Evolutionary conservation across 441 rosid genomes (phyloP).

Genomic region (Corymbia calophylla): DNA sequence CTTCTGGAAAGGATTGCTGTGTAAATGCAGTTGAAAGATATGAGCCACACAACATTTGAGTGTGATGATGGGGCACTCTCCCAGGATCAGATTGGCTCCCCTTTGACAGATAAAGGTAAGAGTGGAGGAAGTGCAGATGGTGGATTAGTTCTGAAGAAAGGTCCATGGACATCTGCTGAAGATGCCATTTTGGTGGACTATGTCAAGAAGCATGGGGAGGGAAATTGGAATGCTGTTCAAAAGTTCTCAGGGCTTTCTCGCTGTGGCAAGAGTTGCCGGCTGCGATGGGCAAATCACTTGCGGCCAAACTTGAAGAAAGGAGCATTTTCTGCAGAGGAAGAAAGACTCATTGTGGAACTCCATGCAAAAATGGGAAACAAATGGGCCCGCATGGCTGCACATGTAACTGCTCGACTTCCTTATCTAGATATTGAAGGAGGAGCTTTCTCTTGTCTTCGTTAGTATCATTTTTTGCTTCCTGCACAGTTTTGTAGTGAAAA

Average conservation of each 20-base stretch:
- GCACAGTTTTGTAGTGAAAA: background rate
- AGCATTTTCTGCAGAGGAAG: slow-evolving; percentile 89
- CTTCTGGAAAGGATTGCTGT: slow-evolving; percentile 27
- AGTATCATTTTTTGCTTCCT: background rate
- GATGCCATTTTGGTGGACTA: slow-evolving; percentile 83
- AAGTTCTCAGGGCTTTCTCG: slow-evolving; percentile 82
- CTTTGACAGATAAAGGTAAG: slow-evolving; percentile 36
- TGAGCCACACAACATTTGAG: slow-evolving; percentile 57
- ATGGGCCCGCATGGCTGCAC: slow-evolving; percentile 99
- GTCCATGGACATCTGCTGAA: slow-evolving; percentile 97
- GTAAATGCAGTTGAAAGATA: slow-evolving; percentile 33
- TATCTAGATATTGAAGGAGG: background rate
- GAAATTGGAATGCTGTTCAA: slow-evolving; percentile 99
- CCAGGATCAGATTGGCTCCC: slow-evolving; percentile 44
- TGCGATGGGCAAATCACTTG: slow-evolving; percentile 97
- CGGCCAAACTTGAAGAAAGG: slow-evolving; percentile 99
- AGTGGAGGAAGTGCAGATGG: slow-evolving; percentile 38
- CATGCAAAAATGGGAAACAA: slow-evolving; percentile 97
- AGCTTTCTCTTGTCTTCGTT: background rate
- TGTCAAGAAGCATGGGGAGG: slow-evolving; percentile 95
- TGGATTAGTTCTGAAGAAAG: slow-evolving; percentile 67
- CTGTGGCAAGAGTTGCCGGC: slow-evolving; percentile 97
- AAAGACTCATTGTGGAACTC: slow-evolving; percentile 76
- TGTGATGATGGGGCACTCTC: slow-evolving; percentile 51
- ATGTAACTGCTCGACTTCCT: slow-evolving; percentile 43